Base-by-base conservation (phyloP, 352 stramenopile species). In the Pythium graminicola region DNA sequence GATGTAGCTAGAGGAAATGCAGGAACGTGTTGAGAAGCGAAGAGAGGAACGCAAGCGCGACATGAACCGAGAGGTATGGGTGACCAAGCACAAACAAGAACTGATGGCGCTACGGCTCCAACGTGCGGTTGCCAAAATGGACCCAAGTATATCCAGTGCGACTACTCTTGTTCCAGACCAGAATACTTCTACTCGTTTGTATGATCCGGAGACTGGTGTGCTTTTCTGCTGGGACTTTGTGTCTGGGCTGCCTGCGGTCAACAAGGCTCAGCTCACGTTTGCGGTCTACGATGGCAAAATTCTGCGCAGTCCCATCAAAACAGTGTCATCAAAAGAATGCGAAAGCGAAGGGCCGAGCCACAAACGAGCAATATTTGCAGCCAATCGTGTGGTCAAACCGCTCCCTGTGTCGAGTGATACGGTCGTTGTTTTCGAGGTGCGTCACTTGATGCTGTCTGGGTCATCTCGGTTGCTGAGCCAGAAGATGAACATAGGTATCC, bases 211-310 rank as follows among this genome's bases (percentile, higher is more conserved):
- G 1, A 23, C 42, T 4, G 63, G 67, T 16, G 47, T 75, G 23
- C 6, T 64, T 13, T 20, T 75, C 7, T 70, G 58, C 28, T 70
- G 54, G 66, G 66, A 74, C 41, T 74, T 54, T 20, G 60, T 62
- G 5, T 51, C 54, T 1, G 49, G 51, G 0, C 31, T 70, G 0
- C 3, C 26, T 6, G 27, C 47, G 4, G 49, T 35, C 6, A 31
- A 55, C 4, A 59, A 42, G 9, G 42, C 20, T 11, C 62, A 71
- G 51, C 42, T 74, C 4, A 60, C 54, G 14, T 74, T 66, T 35
- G 66, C 66, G 8, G 19, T 71, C 4, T 74, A 69, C 36, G 66
- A 71, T 27, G 49, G 55, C 20, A 60, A 39, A 22, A 60, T 55
- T 10, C 36, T 42, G 1, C 66, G 59, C 6, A 70, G 54, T 10